phyloP scores from a whole-genome alignment of 768 basidiomycete genomes.

The Exsudoporus frostii region DNA sequence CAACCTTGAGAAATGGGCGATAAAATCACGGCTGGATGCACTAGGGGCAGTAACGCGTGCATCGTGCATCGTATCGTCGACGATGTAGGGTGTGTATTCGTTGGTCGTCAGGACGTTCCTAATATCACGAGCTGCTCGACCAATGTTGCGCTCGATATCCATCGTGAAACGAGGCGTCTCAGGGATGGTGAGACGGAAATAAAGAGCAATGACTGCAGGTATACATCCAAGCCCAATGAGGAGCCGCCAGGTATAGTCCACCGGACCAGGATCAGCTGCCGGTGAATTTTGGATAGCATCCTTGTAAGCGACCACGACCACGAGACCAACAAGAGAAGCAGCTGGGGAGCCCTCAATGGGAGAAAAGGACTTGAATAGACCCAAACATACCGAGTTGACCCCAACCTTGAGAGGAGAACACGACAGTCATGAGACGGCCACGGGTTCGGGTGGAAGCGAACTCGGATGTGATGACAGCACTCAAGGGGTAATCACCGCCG shows the following conservation, averaged over 20 bases:
- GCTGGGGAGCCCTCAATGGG: slow-evolving; percentile 31
- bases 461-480: slow-evolving; percentile 80
- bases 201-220: slow-evolving; percentile 62
- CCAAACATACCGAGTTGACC: slow-evolving; percentile 63
- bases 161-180: slow-evolving; percentile 90
- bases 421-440: slow-evolving; percentile 82
- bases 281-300: slow-evolving; percentile 35
- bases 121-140: slow-evolving; percentile 68
- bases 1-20: slow-evolving; percentile 60
- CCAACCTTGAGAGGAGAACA: slow-evolving; percentile 84
- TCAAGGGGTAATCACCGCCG: slow-evolving; percentile 85
- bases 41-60: slow-evolving; percentile 62
- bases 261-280: slow-evolving; percentile 5
- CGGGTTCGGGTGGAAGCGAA: slow-evolving; percentile 72
- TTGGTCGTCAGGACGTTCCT: slow-evolving; percentile 54
- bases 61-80: slow-evolving; percentile 44
- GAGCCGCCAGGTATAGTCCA: slow-evolving; percentile 80
- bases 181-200: slow-evolving; percentile 49
- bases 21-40: slow-evolving; percentile 67
- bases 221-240: slow-evolving; percentile 83
- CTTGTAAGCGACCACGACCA: slow-evolving; percentile 66
- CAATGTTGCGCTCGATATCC: slow-evolving; percentile 78
- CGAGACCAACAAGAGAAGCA: slow-evolving; percentile 60
- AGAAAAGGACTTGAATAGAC: neutral
- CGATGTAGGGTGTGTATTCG: slow-evolving; percentile 41